These are phyloP conservation scores for Aspergillus aculeatinus DNA, from an alignment of 2,329 filamentous ascomycete species.

Conservation along the genomic window DNA sequence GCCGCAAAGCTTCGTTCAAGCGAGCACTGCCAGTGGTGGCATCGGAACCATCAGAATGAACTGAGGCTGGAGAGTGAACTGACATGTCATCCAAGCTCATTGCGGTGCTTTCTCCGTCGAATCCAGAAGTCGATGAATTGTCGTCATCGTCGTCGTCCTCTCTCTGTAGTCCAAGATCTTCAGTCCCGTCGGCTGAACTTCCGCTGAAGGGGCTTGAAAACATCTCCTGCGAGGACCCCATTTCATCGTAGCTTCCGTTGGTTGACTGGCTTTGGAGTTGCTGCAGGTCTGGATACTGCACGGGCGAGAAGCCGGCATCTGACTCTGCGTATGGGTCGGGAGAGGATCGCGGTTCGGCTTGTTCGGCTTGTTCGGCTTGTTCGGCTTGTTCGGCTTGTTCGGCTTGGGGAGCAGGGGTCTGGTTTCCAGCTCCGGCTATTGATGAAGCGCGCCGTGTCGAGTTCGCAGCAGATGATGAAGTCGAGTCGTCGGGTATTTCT, in stretches of 20 bases:
- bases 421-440: slow-evolving; percentile 40
- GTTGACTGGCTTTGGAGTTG: slow-evolving; percentile 51
- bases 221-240: slow-evolving; percentile 64
- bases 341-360: slow-evolving; percentile 49
- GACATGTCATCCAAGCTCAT: slow-evolving; percentile 81
- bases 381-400: slow-evolving; percentile 48
- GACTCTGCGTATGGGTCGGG: slow-evolving; percentile 61
- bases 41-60: slow-evolving; percentile 51
- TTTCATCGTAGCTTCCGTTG: slow-evolving; percentile 49
- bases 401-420: slow-evolving; percentile 35
- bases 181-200: slow-evolving; percentile 49
- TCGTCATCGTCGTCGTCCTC: slow-evolving; percentile 39
- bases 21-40: slow-evolving; percentile 67
- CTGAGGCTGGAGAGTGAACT: slow-evolving; percentile 64
- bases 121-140: slow-evolving; percentile 50
- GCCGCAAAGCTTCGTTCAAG: slow-evolving; percentile 73
- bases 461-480: slow-evolving; percentile 71
- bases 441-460: slow-evolving; percentile 72
- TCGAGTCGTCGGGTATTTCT: slow-evolving; percentile 84
- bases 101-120: slow-evolving; percentile 68
- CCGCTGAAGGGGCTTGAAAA: slow-evolving; percentile 78
- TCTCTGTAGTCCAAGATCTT: slow-evolving; percentile 47
- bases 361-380: slow-evolving; percentile 52
- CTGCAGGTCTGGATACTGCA: slow-evolving; percentile 63
- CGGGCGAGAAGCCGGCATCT: slow-evolving; percentile 59